phyloP scores from a whole-genome alignment of 2,329 filamentous ascomycete species.

The Colletotrichum tofieldiae region DNA sequence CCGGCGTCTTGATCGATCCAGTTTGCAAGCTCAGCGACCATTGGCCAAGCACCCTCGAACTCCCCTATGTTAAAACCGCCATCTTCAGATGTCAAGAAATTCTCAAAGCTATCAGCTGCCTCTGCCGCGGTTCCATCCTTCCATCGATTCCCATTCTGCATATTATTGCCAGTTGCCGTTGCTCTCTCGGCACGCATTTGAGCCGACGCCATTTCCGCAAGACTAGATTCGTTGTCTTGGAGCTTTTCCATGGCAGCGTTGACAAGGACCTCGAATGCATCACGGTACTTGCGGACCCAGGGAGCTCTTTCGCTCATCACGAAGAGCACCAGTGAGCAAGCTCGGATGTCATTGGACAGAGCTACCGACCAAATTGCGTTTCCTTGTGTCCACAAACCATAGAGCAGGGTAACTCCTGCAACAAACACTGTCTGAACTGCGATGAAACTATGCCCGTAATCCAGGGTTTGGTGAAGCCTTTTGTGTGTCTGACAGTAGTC shows the following conservation, averaged over 20 bases:
- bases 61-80: conserved; percentile 8
- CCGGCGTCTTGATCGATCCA: conserved; percentile 51
- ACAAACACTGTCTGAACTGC: conserved; percentile 61
- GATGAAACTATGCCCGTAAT: conserved; percentile 60
- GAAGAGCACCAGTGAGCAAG: conserved; percentile 64
- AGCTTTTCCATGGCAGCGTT: conserved; percentile 51
- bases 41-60: conserved; percentile 47
- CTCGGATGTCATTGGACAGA: conserved; percentile 64
- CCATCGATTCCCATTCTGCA: not conserved
- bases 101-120: not conserved
- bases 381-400: conserved; percentile 59
- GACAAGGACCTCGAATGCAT: conserved; percentile 63
- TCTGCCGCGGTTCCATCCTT: not conserved
- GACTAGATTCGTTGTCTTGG: conserved; percentile 21
- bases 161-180: not conserved
- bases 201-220: conserved; percentile 35
- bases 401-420: conserved; percentile 57
- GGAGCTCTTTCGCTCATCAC: conserved; percentile 65
- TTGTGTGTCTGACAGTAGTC: conserved; percentile 61
- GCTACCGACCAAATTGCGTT: conserved; percentile 63
- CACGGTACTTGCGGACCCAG: conserved; percentile 64
- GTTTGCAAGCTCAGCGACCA: conserved; percentile 50
- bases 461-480: conserved; percentile 56
- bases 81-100: not conserved
- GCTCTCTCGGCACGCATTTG: conserved; percentile 22